A percentile compares a stretch with the other conserved stretches of the same genome.
phyloP scores from a whole-genome alignment of 768 basidiomycete species.

The Russula lepida region DNA sequence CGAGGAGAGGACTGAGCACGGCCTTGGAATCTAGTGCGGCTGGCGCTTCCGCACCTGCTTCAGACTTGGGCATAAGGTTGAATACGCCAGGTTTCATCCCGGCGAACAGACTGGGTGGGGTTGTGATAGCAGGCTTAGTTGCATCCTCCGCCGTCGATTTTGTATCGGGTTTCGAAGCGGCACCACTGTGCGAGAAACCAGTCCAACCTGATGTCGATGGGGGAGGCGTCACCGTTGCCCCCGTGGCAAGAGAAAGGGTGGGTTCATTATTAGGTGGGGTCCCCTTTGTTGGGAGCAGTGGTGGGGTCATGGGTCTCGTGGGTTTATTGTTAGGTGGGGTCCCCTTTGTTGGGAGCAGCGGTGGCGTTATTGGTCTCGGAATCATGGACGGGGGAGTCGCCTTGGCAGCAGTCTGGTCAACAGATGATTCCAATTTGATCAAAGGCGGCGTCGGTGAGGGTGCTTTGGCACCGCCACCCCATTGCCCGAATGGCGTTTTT shows the following conservation, averaged over 20 bases:
- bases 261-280: neutral
- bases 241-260: neutral
- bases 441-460: constrained; percentile 3
- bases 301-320: too few relatives aligned
- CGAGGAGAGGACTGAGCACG: neutral
- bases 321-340: neutral
- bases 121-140: neutral
- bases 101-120: neutral
- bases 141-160: neutral
- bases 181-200: neutral
- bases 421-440: constrained; percentile 1
- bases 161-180: neutral
- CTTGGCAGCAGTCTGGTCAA: neutral
- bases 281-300: neutral
- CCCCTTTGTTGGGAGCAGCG: neutral
- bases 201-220: neutral
- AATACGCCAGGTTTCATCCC: neutral
- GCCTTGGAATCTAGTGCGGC: neutral
- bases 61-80: constrained; percentile 4
- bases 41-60: neutral
- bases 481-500: constrained; percentile 31
- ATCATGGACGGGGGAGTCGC: constrained; percentile 21
- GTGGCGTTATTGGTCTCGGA: constrained; percentile 41
- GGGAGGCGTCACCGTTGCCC: neutral
- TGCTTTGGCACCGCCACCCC: neutral